Base-by-base conservation (phyloP, 331 rosid genomes). In the Saraca asoca region DNA sequence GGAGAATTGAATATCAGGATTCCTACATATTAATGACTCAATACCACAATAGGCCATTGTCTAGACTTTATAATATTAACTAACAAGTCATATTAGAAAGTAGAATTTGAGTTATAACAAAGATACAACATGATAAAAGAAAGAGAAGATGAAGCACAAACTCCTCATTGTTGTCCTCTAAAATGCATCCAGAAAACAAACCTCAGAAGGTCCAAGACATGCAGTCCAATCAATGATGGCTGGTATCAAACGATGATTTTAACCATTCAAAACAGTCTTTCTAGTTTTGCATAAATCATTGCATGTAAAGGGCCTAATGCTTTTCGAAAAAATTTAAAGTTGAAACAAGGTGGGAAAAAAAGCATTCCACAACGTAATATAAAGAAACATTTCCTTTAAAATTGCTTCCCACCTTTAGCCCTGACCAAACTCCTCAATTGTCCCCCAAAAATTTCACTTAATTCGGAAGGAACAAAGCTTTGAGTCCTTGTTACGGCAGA, bases 401-500 rank as follows among this genome's bases (percentile, higher is more conserved):
- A 51, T 9, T 52, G 13, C 18, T 57, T 60, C 37, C 37, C 71
- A 90, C 97, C 99, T 81, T 37, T 71, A 68, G 97, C 87, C 80
- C 62, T 88, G 80, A 94, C 99, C 88, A 80, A 63, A 79, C 99
- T 94, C 63, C 54, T 77, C 74, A 90, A 78, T 58, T 90, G 82
- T 51, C 99, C 99, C 38, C 96, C 97, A 79, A 94, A 94, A 62
- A 94, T 94, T 57, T 67, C 81, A 73, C 87, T 94, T 62, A 94
- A 62, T 20, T 88, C 88, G 34, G 99, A 94, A 31, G 95, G 92
- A 65, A 77, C 84, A 74, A 90, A 85, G 58, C 89, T 81, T 65
- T 94, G 99, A 43, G 95, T 86, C 82, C 99, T 88, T 71, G 95
- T 94, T 34, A 94, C 95, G 34, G 99, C 99, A 78, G 99, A 88